phyloP scores from a whole-genome alignment of 1,284 basidiomycete genomes.

The Cutaneotrichosporon curvatum region DNA sequence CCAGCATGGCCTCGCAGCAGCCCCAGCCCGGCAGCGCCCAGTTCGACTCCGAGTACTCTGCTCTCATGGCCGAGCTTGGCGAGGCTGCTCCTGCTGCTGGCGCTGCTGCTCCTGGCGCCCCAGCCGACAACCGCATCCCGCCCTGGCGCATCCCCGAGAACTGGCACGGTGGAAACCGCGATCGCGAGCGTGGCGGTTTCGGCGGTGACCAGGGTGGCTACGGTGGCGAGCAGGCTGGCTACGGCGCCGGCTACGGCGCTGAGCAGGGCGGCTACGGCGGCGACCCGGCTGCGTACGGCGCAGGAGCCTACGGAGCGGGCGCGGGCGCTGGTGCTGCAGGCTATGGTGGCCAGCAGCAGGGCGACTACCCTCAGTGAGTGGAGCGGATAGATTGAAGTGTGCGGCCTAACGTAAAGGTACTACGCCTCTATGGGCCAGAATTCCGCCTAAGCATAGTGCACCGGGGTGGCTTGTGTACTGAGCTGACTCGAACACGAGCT shows the following conservation, averaged over 20 bases:
- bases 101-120: conserved; percentile 41
- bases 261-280: conserved; percentile 6
- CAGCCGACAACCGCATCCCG: conserved; percentile 41
- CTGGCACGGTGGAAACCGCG: conserved; percentile 40
- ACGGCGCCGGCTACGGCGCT: conserved; percentile 12
- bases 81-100: conserved; percentile 58
- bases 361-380: conserved; percentile 8
- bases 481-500: background rate
- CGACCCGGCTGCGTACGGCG: conserved; percentile 15
- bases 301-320: conserved; percentile 12
- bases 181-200: conserved; percentile 19
- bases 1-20: conserved; percentile 45
- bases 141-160: conserved; percentile 50
- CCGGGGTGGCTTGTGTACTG: too few relatives aligned
- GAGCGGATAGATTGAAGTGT: background rate
- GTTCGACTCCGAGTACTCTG: conserved; percentile 97
- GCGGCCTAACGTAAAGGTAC: conserved; percentile 4
- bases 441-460: background rate
- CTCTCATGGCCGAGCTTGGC: conserved; percentile 94
- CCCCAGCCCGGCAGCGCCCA: conserved; percentile 26
- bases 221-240: conserved; percentile 14
- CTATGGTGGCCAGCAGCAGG: conserved; percentile 7
- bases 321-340: conserved; percentile 9
- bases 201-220: conserved; percentile 9
- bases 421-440: conserved; percentile 8